Evolutionary conservation across 106 monocot genomes (phyloP), one percentile per base, ranked within the genome.

Genomic region (Dendrobium nobile): DNA sequence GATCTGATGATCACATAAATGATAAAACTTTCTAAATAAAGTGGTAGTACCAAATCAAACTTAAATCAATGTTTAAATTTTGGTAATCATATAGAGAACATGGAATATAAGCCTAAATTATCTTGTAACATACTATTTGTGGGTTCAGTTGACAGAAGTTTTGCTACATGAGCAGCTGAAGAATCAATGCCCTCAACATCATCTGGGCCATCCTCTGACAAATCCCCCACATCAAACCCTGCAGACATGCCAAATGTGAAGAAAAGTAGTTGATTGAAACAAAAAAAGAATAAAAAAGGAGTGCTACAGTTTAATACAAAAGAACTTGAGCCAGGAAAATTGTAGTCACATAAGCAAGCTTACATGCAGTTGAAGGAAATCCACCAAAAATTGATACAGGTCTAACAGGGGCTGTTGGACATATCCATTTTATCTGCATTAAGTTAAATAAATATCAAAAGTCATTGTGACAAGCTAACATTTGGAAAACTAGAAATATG

Each of bases 201-300:
- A 84, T 86, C 91, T 80, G 93, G 87, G 40, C 85, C 91, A 58
- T 93, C 91, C 80, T 93, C 93, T 67, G 95, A 91, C 24, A 99
- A 73, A 31, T 99, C 95, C n/a, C 85, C 82, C 28, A 95, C 99
- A 86, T 99, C 95, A 93, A 95, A 99, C 99, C 99, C 99, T 99
- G 81, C 37, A 79, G 55, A 84, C 67, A 72, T 33, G 65, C 37
- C 13, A 84, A 88, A 54, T 41, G n/a, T 42, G 31, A 9, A 59
- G 42, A 8, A 18, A 47, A 77, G 43, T 55, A 27, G 5, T n/a
- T 4, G 5, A 77, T 2, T 54, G 43, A 20, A 73, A 24, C 33
- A 77, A 59, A 11, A 67, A 78, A 47, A 72, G 54, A 75, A 31
- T 27, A 75, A 81, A 78, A 47, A 64, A 68, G 8, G 19, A 47